Percentiles rank a stretch among this genome's conserved stretches.
Evolutionary conservation across 202 grass and related monocot genomes (phyloP).

Genomic region (Hordeum pubiflorum): DNA sequence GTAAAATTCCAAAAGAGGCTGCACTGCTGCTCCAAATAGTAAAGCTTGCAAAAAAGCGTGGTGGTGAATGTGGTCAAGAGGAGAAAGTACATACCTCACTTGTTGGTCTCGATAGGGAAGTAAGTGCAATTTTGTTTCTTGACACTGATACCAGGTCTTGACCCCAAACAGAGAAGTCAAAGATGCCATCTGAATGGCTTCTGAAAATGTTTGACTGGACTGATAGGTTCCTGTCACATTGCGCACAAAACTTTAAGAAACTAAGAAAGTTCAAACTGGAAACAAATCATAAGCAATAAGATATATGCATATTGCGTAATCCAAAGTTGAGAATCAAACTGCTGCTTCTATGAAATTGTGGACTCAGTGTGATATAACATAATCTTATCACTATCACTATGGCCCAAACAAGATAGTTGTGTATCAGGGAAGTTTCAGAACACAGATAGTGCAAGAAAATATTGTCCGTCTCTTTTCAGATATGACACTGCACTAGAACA

Average conservation of each 20-base stretch:
- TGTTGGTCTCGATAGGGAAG: conserved; percentile 55
- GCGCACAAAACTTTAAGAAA: conserved; percentile 11
- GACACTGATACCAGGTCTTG: conserved; percentile 79
- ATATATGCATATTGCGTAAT: conserved; percentile 12
- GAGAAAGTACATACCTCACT: conserved; percentile 42
- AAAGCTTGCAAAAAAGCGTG: neutral
- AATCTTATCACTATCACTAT: neutral
- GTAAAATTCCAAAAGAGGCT: neutral
- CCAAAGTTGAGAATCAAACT: neutral
- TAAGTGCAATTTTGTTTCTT: conserved; percentile 76
- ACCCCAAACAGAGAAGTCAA: conserved; percentile 66
- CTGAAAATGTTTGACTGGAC: conserved; percentile 59
- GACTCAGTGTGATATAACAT: neutral
- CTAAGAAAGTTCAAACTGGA: neutral
- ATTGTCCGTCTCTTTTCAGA: neutral
- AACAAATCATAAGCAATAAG: conserved; percentile 5
- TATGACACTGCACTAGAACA: neutral
- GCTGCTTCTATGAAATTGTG: neutral
- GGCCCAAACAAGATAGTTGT: neutral
- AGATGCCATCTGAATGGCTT: conserved; percentile 80
- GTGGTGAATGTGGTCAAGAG: neutral
- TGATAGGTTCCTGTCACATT: conserved; percentile 49
- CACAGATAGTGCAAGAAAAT: neutral
- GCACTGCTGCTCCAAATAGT: conserved; percentile 9
- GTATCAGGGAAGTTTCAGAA: neutral